Evolutionary conservation across 306 rosid genomes (phyloP).

Genomic region (Lathyrus aphaca): DNA sequence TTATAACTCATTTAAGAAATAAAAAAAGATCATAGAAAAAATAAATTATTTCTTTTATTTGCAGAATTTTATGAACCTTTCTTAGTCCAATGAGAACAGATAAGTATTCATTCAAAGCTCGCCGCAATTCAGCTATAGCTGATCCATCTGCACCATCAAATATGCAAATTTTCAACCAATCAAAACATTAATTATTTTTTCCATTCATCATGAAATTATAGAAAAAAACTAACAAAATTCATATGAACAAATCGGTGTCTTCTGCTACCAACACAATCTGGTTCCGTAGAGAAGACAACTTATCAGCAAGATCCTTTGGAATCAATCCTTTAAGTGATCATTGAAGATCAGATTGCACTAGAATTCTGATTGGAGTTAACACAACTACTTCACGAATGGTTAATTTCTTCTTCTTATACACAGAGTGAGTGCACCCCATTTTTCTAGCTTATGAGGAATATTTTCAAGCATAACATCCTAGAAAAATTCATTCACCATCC

Average conservation of each 20-base stretch:
- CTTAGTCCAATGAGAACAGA: slow-evolving; percentile 73
- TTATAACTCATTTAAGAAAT: slow-evolving; percentile 15
- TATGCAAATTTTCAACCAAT: slow-evolving; percentile 28
- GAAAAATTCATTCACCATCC: slow-evolving; percentile 46
- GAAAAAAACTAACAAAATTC: not conserved
- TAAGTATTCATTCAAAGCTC: slow-evolving; percentile 80
- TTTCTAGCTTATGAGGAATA: slow-evolving; percentile 31
- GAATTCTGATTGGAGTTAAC: slow-evolving; percentile 73
- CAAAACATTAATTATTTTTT: not conserved
- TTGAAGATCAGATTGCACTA: slow-evolving; percentile 73
- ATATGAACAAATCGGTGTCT: slow-evolving; percentile 63
- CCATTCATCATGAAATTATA: not conserved
- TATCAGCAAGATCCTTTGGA: slow-evolving; percentile 63
- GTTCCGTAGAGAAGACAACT: slow-evolving; percentile 67
- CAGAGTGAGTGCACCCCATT: slow-evolving; percentile 89
- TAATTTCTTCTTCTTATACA: slow-evolving; percentile 66
- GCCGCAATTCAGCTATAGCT: slow-evolving; percentile 65
- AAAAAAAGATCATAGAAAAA: not conserved
- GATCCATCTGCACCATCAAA: slow-evolving; percentile 68
- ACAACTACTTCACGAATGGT: slow-evolving; percentile 67
- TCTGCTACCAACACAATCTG: slow-evolving; percentile 81
- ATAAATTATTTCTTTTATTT: not conserved
- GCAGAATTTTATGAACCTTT: slow-evolving; percentile 53
- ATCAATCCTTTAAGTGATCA: slow-evolving; percentile 63
- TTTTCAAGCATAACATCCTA: slow-evolving; percentile 63